Percentiles rank a stretch among this genome's conserved stretches.
Conservation (phyloP, 345 rosid genomes). For the Salix arbutifolia region DNA sequence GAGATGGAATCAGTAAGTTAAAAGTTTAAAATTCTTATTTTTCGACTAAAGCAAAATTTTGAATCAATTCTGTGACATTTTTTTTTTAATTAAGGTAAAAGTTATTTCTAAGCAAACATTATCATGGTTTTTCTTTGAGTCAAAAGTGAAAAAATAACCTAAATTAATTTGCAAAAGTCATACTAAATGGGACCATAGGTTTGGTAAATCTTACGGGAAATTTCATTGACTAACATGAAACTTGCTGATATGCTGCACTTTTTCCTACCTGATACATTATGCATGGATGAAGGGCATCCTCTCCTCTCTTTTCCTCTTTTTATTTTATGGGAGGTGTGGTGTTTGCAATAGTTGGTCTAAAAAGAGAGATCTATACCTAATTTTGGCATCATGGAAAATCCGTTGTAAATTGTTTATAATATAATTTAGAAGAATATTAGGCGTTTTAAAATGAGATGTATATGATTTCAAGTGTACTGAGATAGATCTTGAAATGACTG, state of each 20-base stretch:
- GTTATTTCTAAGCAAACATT: too few species aligned
- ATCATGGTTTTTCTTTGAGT: not conserved
- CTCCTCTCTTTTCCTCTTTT: not conserved
- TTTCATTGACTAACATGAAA: not conserved
- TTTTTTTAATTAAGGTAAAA: too few species aligned
- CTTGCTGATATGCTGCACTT: not conserved
- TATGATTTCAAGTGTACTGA: not conserved
- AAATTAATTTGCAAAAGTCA: not conserved
- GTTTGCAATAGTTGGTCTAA: not conserved
- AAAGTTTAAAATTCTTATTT: not conserved
- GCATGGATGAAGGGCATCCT: not conserved
- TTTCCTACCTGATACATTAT: not conserved
- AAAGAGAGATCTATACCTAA: not conserved
- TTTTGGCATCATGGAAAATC: not conserved
- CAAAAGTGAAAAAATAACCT: not conserved
- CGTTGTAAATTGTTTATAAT: not conserved
- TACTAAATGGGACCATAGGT: not conserved
- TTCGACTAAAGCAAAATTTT: too few species aligned
- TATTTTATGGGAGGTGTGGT: too few species aligned
- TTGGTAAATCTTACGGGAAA: not conserved
- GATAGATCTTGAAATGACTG: not conserved
- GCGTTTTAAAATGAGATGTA: not conserved
- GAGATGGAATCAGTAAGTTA: not conserved
- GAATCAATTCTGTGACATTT: not conserved
- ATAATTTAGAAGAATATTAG: not conserved